A percentile compares a stretch with the other conserved stretches of the same genome.
Evolutionary conservation across 257 asterid species (phyloP).

Genomic region (Solanum corneliomulleri): DNA sequence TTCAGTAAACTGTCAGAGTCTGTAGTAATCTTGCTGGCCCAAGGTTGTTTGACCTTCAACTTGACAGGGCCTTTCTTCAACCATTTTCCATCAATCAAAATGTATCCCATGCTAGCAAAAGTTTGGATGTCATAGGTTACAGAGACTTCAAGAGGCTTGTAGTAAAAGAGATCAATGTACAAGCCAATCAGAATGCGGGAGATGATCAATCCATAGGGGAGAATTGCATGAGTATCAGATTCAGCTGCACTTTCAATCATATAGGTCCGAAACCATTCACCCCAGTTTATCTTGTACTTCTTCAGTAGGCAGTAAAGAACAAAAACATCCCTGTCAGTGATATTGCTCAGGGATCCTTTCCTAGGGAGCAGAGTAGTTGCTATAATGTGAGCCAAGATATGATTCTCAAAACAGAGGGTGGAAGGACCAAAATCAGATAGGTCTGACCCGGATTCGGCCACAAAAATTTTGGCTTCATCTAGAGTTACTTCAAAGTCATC

Average conservation of each 20-base stretch:
- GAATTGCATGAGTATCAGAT: background rate
- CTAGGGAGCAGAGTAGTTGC: background rate
- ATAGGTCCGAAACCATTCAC: background rate
- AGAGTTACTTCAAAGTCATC: background rate
- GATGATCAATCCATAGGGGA: background rate
- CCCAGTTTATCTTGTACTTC: background rate
- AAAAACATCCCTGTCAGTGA: background rate
- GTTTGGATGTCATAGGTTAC: background rate
- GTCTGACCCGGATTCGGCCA: background rate
- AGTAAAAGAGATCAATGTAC: background rate
- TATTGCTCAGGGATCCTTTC: background rate
- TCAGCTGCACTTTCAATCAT: background rate
- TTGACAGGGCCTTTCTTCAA: background rate
- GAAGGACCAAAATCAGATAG: background rate
- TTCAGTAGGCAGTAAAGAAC: background rate
- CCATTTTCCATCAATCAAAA: background rate
- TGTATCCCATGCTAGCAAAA: background rate
- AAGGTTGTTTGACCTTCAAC: background rate
- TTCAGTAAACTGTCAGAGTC: background rate
- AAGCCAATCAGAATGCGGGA: background rate
- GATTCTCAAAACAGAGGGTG: background rate
- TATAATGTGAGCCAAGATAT: background rate
- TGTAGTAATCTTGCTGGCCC: background rate
- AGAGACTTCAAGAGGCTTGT: background rate
- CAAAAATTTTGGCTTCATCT: background rate